Evolutionary conservation across 2,329 filamentous ascomycete species (phyloP).

Genomic region (Arthrinium phaeospermum): DNA sequence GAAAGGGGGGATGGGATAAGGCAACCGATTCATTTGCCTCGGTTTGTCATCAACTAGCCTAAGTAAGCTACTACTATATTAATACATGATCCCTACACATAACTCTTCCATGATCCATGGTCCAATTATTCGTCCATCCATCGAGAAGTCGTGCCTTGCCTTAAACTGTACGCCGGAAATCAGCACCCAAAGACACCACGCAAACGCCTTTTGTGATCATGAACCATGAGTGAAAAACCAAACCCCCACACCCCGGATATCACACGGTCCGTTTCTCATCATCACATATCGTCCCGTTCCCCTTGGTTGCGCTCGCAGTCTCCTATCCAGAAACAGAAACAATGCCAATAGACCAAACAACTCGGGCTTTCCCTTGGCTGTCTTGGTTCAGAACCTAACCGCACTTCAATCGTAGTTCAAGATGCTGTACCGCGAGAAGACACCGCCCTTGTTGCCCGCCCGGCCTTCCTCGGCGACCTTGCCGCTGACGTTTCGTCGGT

Average conservation of each 20-base stretch:
- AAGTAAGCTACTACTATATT: conserved; percentile 6
- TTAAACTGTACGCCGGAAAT: conserved; percentile 3
- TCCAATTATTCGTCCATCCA: conserved; percentile 8
- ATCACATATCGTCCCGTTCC: not conserved
- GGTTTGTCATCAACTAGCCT: not conserved
- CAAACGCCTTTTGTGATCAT: conserved; percentile 11
- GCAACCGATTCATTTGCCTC: not conserved
- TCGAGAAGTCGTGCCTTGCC: conserved; percentile 2
- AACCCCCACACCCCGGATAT: not conserved
- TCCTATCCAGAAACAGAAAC: not conserved
- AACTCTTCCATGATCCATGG: not conserved
- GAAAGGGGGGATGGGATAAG: not conserved
- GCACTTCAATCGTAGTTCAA: conserved; percentile 29
- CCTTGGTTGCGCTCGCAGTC: not conserved
- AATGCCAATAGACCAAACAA: not conserved
- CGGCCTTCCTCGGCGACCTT: conserved; percentile 76
- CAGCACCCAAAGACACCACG: not conserved
- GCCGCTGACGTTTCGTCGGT: conserved; percentile 71
- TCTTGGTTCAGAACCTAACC: not conserved
- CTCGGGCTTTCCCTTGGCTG: not conserved
- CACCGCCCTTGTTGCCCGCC: conserved; percentile 38
- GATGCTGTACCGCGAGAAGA: conserved; percentile 36
- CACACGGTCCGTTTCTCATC: conserved; percentile 2
- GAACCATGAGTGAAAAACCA: not conserved
- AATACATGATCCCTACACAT: conserved; percentile 7